Evolutionary conservation across 495 filamentous ascomycete species (phyloP).

Genomic region (Aspergillus bridgeri): DNA sequence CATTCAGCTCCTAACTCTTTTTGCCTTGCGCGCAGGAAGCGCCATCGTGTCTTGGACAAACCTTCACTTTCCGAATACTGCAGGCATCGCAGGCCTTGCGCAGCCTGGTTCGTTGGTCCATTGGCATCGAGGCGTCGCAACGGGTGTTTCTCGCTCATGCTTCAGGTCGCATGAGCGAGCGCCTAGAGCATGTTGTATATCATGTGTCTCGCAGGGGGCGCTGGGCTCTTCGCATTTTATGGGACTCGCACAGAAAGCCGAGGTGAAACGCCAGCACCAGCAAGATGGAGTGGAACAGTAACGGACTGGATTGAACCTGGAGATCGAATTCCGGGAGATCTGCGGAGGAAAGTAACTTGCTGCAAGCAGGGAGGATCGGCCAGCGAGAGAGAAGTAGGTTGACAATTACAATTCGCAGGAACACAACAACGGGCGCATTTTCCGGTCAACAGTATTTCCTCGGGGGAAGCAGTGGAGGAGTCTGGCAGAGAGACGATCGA

Average conservation of each 20-base stretch:
- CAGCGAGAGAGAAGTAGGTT: not conserved
- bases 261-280: not conserved
- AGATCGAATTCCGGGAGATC: constrained; percentile 2
- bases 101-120: constrained; percentile 52
- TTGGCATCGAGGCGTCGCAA: constrained; percentile 21
- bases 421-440: not conserved
- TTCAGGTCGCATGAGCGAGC: constrained; percentile 13
- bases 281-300: not conserved
- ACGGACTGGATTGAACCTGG: not conserved
- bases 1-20: not conserved
- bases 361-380: not conserved
- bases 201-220: constrained; percentile 6
- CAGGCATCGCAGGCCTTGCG: constrained; percentile 83
- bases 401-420: not conserved
- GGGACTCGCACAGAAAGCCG: not conserved
- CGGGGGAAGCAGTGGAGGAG: not conserved
- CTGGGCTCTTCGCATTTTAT: constrained; percentile 7
- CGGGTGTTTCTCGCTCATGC: constrained; percentile 26
- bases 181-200: constrained; percentile 5
- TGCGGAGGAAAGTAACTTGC: not conserved
- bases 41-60: constrained; percentile 25
- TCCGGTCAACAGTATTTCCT: not conserved
- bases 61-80: constrained; percentile 83
- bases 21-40: constrained; percentile 3
- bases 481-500: not conserved